Conservation (phyloP, 2,329 filamentous ascomycete genomes). For the Trichoderma sp. region DNA sequence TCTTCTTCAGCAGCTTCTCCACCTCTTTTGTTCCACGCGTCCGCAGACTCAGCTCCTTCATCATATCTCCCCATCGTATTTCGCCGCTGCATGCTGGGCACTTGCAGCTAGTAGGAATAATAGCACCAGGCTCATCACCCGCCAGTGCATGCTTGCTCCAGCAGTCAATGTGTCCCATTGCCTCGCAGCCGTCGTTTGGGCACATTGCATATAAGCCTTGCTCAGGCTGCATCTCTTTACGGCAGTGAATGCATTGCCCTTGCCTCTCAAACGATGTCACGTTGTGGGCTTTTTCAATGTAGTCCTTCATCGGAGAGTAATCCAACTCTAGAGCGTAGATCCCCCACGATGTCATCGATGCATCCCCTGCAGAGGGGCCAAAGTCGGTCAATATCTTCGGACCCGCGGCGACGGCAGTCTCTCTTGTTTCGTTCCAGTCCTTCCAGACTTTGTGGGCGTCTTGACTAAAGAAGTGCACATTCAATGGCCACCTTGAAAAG, state of each 20-base stretch:
- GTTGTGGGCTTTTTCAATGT: constrained; percentile 54
- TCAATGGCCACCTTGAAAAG: constrained; percentile 80
- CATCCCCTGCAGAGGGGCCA: constrained; percentile 26
- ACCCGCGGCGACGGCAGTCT: constrained; percentile 45
- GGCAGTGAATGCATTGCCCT: constrained; percentile 54
- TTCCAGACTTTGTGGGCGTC: constrained; percentile 71
- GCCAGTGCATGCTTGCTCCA: constrained; percentile 54
- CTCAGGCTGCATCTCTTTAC: constrained; percentile 42
- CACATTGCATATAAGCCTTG: constrained; percentile 57
- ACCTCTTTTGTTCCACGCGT: constrained; percentile 68
- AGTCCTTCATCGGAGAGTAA: constrained; percentile 51
- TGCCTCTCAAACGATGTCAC: constrained; percentile 56
- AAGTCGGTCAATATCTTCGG: constrained; percentile 60
- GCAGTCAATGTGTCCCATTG: constrained; percentile 58
- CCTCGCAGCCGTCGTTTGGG: constrained; percentile 51
- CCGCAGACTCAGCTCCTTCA: constrained; percentile 77
- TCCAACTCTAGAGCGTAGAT: constrained; percentile 55
- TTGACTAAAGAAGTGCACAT: constrained; percentile 70
- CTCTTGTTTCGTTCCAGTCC: constrained; percentile 50
- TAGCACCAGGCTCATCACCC: constrained; percentile 34
- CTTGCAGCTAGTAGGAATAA: constrained; percentile 65
- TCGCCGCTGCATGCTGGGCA: constrained; percentile 68
- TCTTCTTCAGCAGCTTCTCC: constrained; percentile 62
- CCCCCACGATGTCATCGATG: constrained; percentile 37
- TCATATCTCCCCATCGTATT: constrained; percentile 71